Evolutionary conservation across 208 protist species (phyloP), one percentile per base, ranked within the genome.

Genomic region (Phytomonas sp.): DNA sequence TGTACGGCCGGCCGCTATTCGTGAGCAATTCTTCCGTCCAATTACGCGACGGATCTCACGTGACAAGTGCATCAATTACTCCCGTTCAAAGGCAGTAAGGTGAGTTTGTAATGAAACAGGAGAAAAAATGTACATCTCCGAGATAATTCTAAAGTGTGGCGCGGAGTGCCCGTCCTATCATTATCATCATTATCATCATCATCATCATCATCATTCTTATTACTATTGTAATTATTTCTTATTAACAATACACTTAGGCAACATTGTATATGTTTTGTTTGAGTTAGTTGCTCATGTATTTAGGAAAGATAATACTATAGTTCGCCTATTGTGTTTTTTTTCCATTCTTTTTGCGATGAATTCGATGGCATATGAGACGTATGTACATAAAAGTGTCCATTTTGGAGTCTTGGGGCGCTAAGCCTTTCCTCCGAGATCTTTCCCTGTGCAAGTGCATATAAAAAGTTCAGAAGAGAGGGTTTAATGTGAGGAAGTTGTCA

Each of bases 1-100:
- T 40, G 9, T 36, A 68, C 11, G 82, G 84, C 6, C 85, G 89
- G 6, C 87, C 89, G 0, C 76, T 90, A 72, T 95, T 86, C 60
- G 76, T 92, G 4, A 77, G 79, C 15, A 70, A 77, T 2, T 77
- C 69, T 61, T 88, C 80, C 51, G 81, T 85, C 56, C 86, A 79
- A 40, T 72, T 80, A 37, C 81, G 72, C 68, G 85, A 84, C 43
- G 81, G 73, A 6, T 72, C 68, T 23, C 31, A 66, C 46, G 60
- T 75, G 29, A 95, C 89, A 1, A 80, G 77, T 46, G 89, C 80
- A 8, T n/a, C n/a, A n/a, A n/a, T n/a, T n/a, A 67, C n/a, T 60
- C n/a, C 51, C n/a, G 26, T 60, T 60, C n/a, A 60, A 60, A 60
- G 23, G 51, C 23, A 60, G 26, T 20, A 28, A 68, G 56, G 20